These are phyloP conservation scores for Panicum miliaceum DNA, from an alignment of 176 grass and related monocot genomes.

Conservation along the genomic window DNA sequence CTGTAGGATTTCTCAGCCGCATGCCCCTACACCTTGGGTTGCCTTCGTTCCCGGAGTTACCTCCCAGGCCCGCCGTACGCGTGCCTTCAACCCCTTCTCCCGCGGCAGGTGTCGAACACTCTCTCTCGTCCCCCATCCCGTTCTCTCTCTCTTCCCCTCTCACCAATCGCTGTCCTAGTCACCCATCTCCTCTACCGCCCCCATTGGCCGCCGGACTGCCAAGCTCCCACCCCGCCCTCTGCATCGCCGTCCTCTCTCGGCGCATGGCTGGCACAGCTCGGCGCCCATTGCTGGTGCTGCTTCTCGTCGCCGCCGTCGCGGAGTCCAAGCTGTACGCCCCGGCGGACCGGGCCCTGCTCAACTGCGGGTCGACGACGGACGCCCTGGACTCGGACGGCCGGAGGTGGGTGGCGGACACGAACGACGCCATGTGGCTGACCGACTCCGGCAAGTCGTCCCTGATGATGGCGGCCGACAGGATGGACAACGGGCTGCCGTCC, in stretches of 20 bases:
- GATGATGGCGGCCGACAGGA: slow-evolving; percentile 48
- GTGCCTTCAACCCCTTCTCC: slow-evolving; percentile 22
- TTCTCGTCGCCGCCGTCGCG: not conserved
- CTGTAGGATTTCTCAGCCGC: slow-evolving; percentile 15
- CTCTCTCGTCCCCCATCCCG: not conserved
- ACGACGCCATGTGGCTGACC: slow-evolving; percentile 52
- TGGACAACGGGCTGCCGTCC: slow-evolving; percentile 72
- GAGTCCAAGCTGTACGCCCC: slow-evolving; percentile 51
- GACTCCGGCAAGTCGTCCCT: slow-evolving; percentile 57
- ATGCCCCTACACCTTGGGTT: not conserved
- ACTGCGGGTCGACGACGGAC: slow-evolving; percentile 63
- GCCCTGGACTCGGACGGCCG: slow-evolving; percentile 63
- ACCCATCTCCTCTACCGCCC: not conserved
- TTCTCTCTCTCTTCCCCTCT: not conserved
- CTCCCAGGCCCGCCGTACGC: slow-evolving; percentile 38
- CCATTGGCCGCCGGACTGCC: slow-evolving; percentile 8
- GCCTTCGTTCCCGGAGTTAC: slow-evolving; percentile 30
- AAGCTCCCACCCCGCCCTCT: not conserved
- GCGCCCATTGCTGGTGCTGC: slow-evolving; percentile 19
- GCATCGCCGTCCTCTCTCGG: not conserved
- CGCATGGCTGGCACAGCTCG: slow-evolving; percentile 35
- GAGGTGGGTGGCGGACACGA: slow-evolving; percentile 63
- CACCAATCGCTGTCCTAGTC: not conserved
- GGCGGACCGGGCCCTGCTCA: slow-evolving; percentile 51
- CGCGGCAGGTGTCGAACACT: slow-evolving; percentile 28